Evolutionary conservation across 2,329 filamentous ascomycete species (phyloP), one percentile per base, ranked within the genome.

Genomic region (Colletotrichum kahawae): DNA sequence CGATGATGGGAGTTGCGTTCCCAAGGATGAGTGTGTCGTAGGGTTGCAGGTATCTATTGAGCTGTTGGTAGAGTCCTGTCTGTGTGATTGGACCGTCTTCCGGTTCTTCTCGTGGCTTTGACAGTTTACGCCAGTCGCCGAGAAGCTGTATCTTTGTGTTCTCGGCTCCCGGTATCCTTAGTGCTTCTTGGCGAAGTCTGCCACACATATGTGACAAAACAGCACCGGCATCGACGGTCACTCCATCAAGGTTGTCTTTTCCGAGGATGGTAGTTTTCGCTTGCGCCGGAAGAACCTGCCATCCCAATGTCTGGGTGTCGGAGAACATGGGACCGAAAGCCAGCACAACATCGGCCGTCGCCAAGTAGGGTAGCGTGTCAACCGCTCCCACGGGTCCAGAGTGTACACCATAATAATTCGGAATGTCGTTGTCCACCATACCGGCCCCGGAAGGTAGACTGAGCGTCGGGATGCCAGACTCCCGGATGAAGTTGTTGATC

Each of bases 1-100:
- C 92, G 29, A 75, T 89, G 89, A 18, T 87, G 85, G 1, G 90
- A 84, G 4, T 90, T 93, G 8, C 91, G 91, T 0, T 90, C 90
- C 80, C 57, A 8, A 60, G 57, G 4, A 60, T 60, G 27, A 60
- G 18, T 13, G 10, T 34, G 14, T 60, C 57, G 29, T 60, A 5
- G 9, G 57, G 29, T 18, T n/a, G 27, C 0, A 60, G 62, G 62
- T 51, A 65, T 29, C 16, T 24, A 24, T 57, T 57, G 27, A 57
- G 54, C n/a, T 24, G 54, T 24, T 29, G 21, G 13, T 57, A 57
- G 54, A 57, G 54, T 16, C 54, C 54, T 57, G 24, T 57, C n/a
- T 57, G 54, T 2, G 21, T 57, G 54, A 57, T 57, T 9, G 7
- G 14, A 7, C 16, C 14, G 4, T 57, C 54, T 24, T 24, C 14